These are phyloP conservation scores for Drosera spatulata DNA, from an alignment of 179 eudicot species.

Conservation along the genomic window DNA sequence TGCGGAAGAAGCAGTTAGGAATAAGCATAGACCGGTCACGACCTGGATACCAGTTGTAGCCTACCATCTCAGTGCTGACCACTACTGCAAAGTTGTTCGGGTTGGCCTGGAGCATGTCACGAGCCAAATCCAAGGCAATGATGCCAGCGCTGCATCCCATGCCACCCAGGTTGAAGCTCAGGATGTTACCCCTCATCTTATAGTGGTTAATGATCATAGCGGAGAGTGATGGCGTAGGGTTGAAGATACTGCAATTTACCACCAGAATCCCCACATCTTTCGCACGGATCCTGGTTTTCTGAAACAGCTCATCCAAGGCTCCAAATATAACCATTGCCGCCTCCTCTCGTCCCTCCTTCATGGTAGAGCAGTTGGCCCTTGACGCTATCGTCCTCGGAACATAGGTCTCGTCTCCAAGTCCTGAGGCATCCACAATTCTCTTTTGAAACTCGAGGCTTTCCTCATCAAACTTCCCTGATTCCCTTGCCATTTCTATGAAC, in stretches of 20 bases:
- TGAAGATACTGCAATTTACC: conserved; percentile 93
- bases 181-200: conserved; percentile 85
- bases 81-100: conserved; percentile 84
- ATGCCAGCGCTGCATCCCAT: conserved; percentile 97
- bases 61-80: conserved; percentile 91
- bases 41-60: conserved; percentile 89
- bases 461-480: conserved; percentile 78
- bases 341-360: conserved; percentile 86
- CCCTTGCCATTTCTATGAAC: conserved; percentile 63
- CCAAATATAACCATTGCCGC: conserved; percentile 85
- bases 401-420: conserved; percentile 81
- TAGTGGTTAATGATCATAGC: conserved; percentile 96
- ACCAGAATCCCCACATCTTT: conserved; percentile 90
- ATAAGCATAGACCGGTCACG: conserved; percentile 70
- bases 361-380: conserved; percentile 44
- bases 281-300: conserved; percentile 56
- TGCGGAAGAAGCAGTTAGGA: conserved; percentile 85
- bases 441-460: conserved; percentile 56
- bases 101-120: conserved; percentile 86
- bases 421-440: conserved; percentile 54
- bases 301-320: conserved; percentile 84
- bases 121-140: conserved; percentile 67
- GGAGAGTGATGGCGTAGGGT: conserved; percentile 91
- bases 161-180: conserved; percentile 89
- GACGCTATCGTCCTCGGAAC: conserved; percentile 56